These are phyloP conservation scores for Rhynchosporium secalis DNA, from an alignment of 2,329 filamentous ascomycete genomes.

Conservation along the genomic window DNA sequence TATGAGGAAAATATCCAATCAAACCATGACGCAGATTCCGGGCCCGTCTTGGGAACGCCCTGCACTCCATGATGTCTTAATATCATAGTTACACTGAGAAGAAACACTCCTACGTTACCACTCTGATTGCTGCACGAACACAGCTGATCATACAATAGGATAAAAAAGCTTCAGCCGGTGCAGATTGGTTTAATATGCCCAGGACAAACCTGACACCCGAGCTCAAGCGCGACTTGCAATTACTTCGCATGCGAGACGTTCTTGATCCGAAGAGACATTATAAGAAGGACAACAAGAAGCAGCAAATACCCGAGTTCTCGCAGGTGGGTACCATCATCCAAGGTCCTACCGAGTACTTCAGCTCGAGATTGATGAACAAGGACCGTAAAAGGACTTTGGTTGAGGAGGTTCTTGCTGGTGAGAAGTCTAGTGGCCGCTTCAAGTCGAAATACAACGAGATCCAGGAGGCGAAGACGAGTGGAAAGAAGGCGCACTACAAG, in stretches of 20 bases:
- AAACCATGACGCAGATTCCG: slow-evolving; percentile 71
- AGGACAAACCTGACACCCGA: slow-evolving; percentile 81
- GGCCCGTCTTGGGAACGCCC: slow-evolving; percentile 80
- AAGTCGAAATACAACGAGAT: slow-evolving; percentile 86
- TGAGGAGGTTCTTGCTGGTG: slow-evolving; percentile 74
- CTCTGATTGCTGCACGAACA: slow-evolving; percentile 19
- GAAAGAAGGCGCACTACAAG: slow-evolving; percentile 89
- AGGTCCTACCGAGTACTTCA: slow-evolving; percentile 86
- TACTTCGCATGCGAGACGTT: slow-evolving; percentile 85
- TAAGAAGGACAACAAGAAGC: slow-evolving; percentile 70
- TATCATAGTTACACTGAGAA: slow-evolving; percentile 71
- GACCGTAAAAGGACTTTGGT: slow-evolving; percentile 85
- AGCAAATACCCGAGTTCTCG: slow-evolving; percentile 72
- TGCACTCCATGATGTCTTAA: slow-evolving; percentile 61
- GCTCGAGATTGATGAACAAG: slow-evolving; percentile 76
- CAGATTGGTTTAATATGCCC: slow-evolving; percentile 85
- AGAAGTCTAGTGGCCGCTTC: slow-evolving; percentile 69
- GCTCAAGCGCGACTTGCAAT: slow-evolving; percentile 84
- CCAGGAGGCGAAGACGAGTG: slow-evolving; percentile 77
- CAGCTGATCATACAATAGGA: slow-evolving; percentile 35
- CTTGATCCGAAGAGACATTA: slow-evolving; percentile 74
- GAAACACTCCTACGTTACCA: slow-evolving; percentile 20
- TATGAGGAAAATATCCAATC: slow-evolving; percentile 79
- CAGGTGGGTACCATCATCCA: slow-evolving; percentile 88
- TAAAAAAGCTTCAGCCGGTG: slow-evolving; percentile 66